Base-by-base conservation (phyloP, 805 yeast species). In the Teunomyces stri region DNA sequence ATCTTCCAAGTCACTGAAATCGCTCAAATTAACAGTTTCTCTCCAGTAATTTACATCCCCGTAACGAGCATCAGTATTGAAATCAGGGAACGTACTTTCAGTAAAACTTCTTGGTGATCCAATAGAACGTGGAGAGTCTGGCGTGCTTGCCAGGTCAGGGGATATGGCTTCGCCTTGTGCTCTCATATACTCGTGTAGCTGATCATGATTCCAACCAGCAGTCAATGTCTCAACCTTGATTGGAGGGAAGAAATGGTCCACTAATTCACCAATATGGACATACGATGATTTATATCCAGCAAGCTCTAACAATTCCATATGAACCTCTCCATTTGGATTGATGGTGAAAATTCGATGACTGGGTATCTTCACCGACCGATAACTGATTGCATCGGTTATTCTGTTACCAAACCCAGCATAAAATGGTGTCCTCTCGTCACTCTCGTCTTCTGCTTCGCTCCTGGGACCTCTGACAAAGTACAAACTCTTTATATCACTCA, bases 341-440 rank as follows among this genome's bases (percentile, higher is more conserved):
- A 94, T 94, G 6, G 99, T 94, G 62, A 94, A 94, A 35, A 94
- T 91, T 51, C 96, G 75, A 34, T 97, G 92, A 15, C 95, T 83
- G 2, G 99, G 98, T 7, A 94, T 87, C 4, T 94, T 90, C 6
- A 94, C 98, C 7, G 90, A 86, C 57, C 98, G 76, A 63, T 94
- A 94, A 46, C 96, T 88, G 45, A 94, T 78, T 5, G 98, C 98
- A 69, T 94, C 99, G 2, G 99, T 94, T 50, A 94, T 94, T 54
- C 96, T 75, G 62, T 94, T 94, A 27, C 99, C 99, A 65, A 94
- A 94, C 0, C 99, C 99, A 11, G 99, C 99, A 65, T 89, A 90
- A 60, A 94, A 94, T 3, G 97, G 97, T 0, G 92, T 86, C 42
- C 79, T 70, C 29, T 72, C 78, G 35, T 76, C 81, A 11, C 55